These are phyloP conservation scores for Curvularia eragrostidis DNA, from an alignment of 2,329 filamentous ascomycete species.

Conservation along the genomic window DNA sequence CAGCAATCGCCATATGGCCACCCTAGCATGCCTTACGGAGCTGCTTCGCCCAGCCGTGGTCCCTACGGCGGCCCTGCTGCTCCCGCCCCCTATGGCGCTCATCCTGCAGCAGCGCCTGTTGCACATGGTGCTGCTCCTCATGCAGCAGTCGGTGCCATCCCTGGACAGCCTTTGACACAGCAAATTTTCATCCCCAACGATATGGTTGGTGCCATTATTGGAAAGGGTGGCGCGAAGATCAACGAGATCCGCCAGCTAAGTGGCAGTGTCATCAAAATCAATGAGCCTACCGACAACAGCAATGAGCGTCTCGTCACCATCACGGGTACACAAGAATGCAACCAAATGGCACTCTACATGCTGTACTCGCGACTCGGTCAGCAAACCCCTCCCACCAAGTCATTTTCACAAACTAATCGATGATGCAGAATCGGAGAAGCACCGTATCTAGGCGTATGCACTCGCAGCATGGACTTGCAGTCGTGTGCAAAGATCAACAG, in stretches of 20 bases:
- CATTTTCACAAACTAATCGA: constrained; percentile 9
- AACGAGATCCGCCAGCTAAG: constrained; percentile 98
- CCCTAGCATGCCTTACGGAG: constrained; percentile 80
- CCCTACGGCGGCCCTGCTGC: constrained; percentile 81
- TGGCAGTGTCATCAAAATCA: constrained; percentile 99
- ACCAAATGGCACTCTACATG: constrained; percentile 99
- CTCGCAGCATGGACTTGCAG: background rate
- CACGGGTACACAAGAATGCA: constrained; percentile 96
- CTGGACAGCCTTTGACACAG: constrained; percentile 85
- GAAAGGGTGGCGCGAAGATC: constrained; percentile 98
- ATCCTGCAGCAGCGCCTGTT: constrained; percentile 58
- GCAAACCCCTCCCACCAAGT: constrained; percentile 26
- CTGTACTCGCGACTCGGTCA: constrained; percentile 94
- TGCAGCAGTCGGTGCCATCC: constrained; percentile 64
- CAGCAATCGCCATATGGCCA: constrained; percentile 55
- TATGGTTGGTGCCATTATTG: constrained; percentile 99
- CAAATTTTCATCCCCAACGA: constrained; percentile 99
- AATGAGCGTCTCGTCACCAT: constrained; percentile 98
- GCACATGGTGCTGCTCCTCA: constrained; percentile 74
- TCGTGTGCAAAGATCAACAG: background rate
- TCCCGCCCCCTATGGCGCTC: constrained; percentile 71
- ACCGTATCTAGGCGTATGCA: constrained; percentile 63
- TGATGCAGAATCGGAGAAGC: constrained; percentile 74
- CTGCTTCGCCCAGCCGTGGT: constrained; percentile 69
- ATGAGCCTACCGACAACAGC: constrained; percentile 98